phyloP scores from a whole-genome alignment of 1,139 yeast species.

The Candida anutae region DNA sequence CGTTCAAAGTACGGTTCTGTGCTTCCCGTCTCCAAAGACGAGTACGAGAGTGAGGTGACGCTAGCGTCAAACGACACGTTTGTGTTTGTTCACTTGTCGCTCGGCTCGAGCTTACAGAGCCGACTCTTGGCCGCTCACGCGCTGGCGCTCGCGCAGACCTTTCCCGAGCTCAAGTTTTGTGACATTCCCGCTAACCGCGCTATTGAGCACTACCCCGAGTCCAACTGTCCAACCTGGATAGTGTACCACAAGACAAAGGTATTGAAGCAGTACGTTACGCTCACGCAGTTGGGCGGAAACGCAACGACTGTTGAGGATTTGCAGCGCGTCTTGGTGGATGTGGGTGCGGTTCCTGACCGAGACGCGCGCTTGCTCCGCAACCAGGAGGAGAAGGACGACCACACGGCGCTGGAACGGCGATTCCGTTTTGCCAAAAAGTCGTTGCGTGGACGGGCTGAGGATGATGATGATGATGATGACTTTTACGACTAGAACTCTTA shows the following conservation, averaged over 20 bases:
- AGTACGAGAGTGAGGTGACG: slow-evolving; percentile 79
- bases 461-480: slow-evolving; percentile 29
- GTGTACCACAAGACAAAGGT: slow-evolving; percentile 74
- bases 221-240: slow-evolving; percentile 84
- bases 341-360: slow-evolving; percentile 53
- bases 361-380: slow-evolving; percentile 64
- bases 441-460: slow-evolving; percentile 31
- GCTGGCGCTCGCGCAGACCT: slow-evolving; percentile 44
- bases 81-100: slow-evolving; percentile 74
- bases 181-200: slow-evolving; percentile 87
- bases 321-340: slow-evolving; percentile 58
- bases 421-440: slow-evolving; percentile 51
- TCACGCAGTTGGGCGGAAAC: slow-evolving; percentile 79
- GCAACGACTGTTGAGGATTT: slow-evolving; percentile 61
- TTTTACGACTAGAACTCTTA: slow-evolving; percentile 46
- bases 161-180: slow-evolving; percentile 80
- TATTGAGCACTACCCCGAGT: slow-evolving; percentile 83
- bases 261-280: slow-evolving; percentile 68
- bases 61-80: slow-evolving; percentile 54
- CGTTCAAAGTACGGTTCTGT: slow-evolving; percentile 72
- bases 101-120: slow-evolving; percentile 65
- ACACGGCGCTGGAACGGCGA: slow-evolving; percentile 36
- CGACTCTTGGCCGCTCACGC: slow-evolving; percentile 57
- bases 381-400: slow-evolving; percentile 49
- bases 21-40: slow-evolving; percentile 73